These are phyloP conservation scores for Kluyveromyces sp. DNA, from an alignment of 1,139 yeast species.

Conservation along the genomic window DNA sequence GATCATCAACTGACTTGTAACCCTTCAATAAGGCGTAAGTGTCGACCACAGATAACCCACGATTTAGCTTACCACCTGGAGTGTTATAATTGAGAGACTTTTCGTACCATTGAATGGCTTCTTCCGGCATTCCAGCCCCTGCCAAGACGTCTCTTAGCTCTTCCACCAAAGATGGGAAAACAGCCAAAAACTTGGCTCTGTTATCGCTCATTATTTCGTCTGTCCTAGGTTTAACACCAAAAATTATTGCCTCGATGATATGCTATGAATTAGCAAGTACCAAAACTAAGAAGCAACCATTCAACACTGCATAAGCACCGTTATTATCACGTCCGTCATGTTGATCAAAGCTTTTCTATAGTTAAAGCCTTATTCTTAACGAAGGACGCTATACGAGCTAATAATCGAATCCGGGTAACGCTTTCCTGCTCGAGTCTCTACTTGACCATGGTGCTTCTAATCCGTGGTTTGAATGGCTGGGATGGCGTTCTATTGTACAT, in stretches of 20 bases:
- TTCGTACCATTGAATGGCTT: conserved; percentile 83
- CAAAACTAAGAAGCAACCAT: too few relatives aligned
- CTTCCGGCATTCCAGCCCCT: conserved; percentile 74
- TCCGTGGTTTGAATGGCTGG: not conserved
- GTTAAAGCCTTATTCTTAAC: too few relatives aligned
- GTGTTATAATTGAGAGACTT: conserved; percentile 75
- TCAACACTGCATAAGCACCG: too few relatives aligned
- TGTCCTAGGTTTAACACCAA: conserved; percentile 25
- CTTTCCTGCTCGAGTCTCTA: not conserved
- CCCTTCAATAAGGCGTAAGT: conserved; percentile 76
- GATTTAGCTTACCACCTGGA: conserved; percentile 93
- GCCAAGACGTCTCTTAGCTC: conserved; percentile 62
- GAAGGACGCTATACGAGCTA: too few relatives aligned
- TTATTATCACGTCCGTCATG: too few relatives aligned
- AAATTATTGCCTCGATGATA: too few relatives aligned
- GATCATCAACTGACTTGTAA: conserved; percentile 50
- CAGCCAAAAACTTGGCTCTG: conserved; percentile 59
- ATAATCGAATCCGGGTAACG: not conserved
- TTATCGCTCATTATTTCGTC: conserved; percentile 11
- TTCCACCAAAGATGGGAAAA: conserved; percentile 70
- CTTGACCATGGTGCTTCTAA: too few relatives aligned
- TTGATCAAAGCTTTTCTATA: too few relatives aligned
- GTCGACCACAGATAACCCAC: conserved; percentile 93
- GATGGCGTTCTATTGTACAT: not conserved
- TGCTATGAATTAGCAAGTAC: too few relatives aligned